phyloP scores from a whole-genome alignment of 106 monocot genomes.

The Dendrobium nobile region DNA sequence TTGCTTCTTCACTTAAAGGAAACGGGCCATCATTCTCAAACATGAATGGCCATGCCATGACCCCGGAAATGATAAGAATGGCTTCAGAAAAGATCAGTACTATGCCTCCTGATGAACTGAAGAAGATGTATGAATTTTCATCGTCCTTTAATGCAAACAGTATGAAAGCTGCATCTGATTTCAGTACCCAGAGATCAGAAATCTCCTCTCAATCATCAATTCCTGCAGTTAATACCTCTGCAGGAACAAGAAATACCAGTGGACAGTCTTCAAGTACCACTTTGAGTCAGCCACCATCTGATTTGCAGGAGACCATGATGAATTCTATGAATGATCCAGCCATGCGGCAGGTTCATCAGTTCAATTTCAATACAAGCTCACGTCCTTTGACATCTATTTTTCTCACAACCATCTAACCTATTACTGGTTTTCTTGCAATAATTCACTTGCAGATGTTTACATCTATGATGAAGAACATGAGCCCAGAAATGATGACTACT shows the following conservation, averaged over 20 bases:
- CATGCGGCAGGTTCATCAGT: slow-evolving; percentile 65
- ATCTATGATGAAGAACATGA: slow-evolving; percentile 94
- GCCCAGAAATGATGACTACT: slow-evolving; percentile 88
- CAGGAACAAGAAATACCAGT: slow-evolving; percentile 18
- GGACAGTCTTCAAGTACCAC: slow-evolving; percentile 13
- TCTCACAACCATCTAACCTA: not conserved
- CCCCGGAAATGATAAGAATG: slow-evolving; percentile 82
- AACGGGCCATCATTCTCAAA: slow-evolving; percentile 14
- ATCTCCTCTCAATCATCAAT: slow-evolving; percentile 19
- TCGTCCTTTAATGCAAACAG: slow-evolving; percentile 38
- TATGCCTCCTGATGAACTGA: slow-evolving; percentile 82
- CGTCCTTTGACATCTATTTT: not conserved
- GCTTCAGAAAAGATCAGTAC: slow-evolving; percentile 72
- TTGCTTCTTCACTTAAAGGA: slow-evolving; percentile 55
- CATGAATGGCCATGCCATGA: slow-evolving; percentile 33
- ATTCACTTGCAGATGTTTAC: slow-evolving; percentile 69
- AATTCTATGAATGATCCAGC: slow-evolving; percentile 89
- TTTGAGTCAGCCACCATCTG: slow-evolving; percentile 31
- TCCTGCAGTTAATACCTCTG: not conserved
- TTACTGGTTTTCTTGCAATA: not conserved
- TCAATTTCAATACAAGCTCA: not conserved
- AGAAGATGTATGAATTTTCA: slow-evolving; percentile 58
- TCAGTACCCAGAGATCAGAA: slow-evolving; percentile 18
- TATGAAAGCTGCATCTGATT: slow-evolving; percentile 5
- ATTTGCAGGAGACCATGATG: slow-evolving; percentile 66